These are phyloP conservation scores for Hanseniaspora clermontiae DNA, from an alignment of 805 yeast genomes.

Conservation along the genomic window DNA sequence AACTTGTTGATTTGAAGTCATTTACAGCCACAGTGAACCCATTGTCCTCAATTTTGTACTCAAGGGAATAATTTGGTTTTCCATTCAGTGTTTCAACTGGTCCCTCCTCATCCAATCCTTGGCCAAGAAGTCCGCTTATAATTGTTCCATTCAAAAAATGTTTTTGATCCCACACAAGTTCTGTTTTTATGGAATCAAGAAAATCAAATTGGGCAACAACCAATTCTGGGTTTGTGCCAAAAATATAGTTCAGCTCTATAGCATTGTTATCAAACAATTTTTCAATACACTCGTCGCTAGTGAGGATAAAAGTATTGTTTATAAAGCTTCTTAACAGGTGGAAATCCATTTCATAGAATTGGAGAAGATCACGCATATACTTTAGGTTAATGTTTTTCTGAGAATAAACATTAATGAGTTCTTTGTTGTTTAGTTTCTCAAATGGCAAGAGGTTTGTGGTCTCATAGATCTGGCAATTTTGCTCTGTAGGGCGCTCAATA, in stretches of 20 bases:
- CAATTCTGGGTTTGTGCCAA: slow-evolving; percentile 18
- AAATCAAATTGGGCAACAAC: slow-evolving; percentile 15
- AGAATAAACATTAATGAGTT: not conserved
- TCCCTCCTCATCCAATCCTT: slow-evolving; percentile 23
- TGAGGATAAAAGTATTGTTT: slow-evolving; percentile 36
- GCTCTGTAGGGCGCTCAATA: slow-evolving; percentile 48
- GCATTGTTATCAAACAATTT: slow-evolving; percentile 25
- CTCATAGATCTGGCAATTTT: slow-evolving; percentile 48
- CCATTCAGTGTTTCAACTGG: slow-evolving; percentile 23
- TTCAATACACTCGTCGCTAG: slow-evolving; percentile 31
- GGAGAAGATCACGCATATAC: slow-evolving; percentile 1
- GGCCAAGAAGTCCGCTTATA: slow-evolving; percentile 36
- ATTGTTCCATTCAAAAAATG: slow-evolving; percentile 26
- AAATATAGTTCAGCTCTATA: slow-evolving; percentile 34
- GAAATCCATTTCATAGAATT: slow-evolving; percentile 15
- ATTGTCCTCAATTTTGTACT: slow-evolving; percentile 19
- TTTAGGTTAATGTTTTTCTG: slow-evolving; percentile 11
- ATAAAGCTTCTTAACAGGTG: slow-evolving; percentile 19
- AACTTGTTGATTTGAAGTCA: slow-evolving; percentile 24
- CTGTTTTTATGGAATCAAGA: slow-evolving; percentile 11
- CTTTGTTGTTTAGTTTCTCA: not conserved
- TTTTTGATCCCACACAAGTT: slow-evolving; percentile 25
- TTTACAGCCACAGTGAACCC: slow-evolving; percentile 32
- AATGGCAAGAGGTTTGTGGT: slow-evolving; percentile 1
- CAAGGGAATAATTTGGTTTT: slow-evolving; percentile 10